phyloP scores from a whole-genome alignment of 768 basidiomycete genomes.

The Paxillus ammoniavirescens region DNA sequence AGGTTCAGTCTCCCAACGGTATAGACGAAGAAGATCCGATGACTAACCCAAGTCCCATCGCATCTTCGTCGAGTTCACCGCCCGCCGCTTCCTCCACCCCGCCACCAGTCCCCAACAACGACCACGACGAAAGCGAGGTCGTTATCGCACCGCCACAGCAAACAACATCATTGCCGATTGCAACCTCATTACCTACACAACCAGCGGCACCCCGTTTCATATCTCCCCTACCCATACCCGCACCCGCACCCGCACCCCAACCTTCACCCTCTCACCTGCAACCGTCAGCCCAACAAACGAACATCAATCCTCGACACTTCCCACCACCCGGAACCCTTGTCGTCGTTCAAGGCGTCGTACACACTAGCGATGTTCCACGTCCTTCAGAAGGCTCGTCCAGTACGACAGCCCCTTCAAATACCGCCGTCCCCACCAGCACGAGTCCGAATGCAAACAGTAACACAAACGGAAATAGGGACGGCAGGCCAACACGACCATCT shows the following conservation, averaged over 20 bases:
- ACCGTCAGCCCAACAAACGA: conserved; percentile 21
- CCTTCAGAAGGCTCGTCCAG: conserved; percentile 23
- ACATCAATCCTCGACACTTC: conserved; percentile 42
- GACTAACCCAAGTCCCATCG: not conserved
- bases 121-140: conserved; percentile 18
- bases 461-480: not conserved
- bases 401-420: conserved; percentile 8
- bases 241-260: conserved; percentile 11
- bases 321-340: conserved; percentile 78
- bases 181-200: conserved; percentile 9
- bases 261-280: conserved; percentile 5
- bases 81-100: not conserved
- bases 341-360: conserved; percentile 81
- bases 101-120: conserved; percentile 1
- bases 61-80: conserved; percentile 20
- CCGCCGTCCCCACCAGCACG: not conserved
- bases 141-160: conserved; percentile 18
- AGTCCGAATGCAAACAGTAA: conserved; percentile 6
- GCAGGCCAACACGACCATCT: conserved; percentile 14
- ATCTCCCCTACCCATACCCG: not conserved
- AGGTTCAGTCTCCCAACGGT: conserved; percentile 5
- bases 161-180: conserved; percentile 6
- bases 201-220: conserved; percentile 12
- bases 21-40: not conserved
- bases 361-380: conserved; percentile 66